phyloP scores from a whole-genome alignment of 1,284 basidiomycete genomes.

The Farysia itapuensis region DNA sequence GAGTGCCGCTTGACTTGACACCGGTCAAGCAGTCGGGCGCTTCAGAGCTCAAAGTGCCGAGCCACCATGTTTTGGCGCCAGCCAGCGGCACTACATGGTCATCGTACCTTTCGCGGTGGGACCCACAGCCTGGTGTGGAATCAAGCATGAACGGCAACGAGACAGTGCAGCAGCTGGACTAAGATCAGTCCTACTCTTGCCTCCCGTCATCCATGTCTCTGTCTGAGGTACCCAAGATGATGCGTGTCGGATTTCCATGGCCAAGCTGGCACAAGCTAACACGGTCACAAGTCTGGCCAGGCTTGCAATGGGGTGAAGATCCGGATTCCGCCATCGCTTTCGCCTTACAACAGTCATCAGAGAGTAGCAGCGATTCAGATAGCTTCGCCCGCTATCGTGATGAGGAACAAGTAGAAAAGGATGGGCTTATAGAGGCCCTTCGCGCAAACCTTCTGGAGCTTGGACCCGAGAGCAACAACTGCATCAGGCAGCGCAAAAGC shows the following conservation, averaged over 20 bases:
- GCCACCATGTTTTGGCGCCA: constrained; percentile 34
- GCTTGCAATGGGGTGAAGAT: constrained; percentile 45
- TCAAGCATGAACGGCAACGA: not conserved
- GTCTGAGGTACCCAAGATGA: not conserved
- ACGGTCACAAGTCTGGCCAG: constrained; percentile 38
- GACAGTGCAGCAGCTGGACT: no score
- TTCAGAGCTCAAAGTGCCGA: no score
- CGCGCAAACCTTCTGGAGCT: no score
- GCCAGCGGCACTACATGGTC: constrained; percentile 34
- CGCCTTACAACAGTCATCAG: no score
- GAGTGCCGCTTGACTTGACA: no score
- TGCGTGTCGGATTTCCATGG: constrained; percentile 50
- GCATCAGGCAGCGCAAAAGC: constrained; percentile 14
- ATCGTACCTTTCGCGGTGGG: constrained; percentile 31
- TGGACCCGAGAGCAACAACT: constrained; percentile 11
- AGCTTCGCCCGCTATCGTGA: constrained; percentile 7
- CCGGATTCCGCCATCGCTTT: constrained; percentile 19
- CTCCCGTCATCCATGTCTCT: no score
- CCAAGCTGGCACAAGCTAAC: constrained; percentile 48
- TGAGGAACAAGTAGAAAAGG: constrained; percentile 1
- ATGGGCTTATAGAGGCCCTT: not conserved
- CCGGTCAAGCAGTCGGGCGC: no score
- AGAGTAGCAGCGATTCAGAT: constrained; percentile 1
- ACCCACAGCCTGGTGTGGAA: constrained; percentile 10
- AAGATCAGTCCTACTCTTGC: not conserved